Conservation (phyloP, 176 grass and related monocot species). For the Stipa capillata region DNA sequence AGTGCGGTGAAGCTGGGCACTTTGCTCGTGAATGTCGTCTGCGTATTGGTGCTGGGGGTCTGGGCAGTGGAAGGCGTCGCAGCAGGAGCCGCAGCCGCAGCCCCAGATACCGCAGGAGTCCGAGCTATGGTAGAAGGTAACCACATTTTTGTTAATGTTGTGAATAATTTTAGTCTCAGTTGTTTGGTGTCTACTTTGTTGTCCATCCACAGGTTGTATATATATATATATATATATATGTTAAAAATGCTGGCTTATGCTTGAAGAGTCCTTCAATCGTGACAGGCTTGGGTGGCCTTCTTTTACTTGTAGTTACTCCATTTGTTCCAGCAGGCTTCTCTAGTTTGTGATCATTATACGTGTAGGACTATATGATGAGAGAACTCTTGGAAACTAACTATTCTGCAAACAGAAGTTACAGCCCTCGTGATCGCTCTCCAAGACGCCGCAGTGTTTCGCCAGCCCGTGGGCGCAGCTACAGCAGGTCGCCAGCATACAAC, state of each 20-base stretch:
- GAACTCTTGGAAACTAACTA: slow-evolving; percentile 9
- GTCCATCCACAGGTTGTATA: background rate
- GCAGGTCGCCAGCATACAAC: slow-evolving; percentile 52
- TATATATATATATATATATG: background rate
- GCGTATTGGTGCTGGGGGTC: slow-evolving; percentile 75
- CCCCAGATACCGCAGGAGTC: slow-evolving; percentile 81
- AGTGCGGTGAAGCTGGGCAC: slow-evolving; percentile 92
- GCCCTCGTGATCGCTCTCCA: slow-evolving; percentile 78
- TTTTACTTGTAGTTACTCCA: background rate
- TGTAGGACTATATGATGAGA: background rate
- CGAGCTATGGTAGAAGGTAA: slow-evolving; percentile 93
- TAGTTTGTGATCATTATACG: background rate
- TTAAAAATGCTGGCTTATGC: background rate
- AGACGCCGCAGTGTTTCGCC: slow-evolving; percentile 67
- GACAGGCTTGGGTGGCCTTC: background rate
- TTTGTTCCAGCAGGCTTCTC: background rate
- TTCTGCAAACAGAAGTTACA: slow-evolving; percentile 63
- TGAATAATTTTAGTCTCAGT: background rate
- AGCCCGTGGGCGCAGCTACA: slow-evolving; percentile 50
- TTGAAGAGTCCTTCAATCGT: background rate
- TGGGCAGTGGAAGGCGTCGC: slow-evolving; percentile 76
- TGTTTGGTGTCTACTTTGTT: background rate
- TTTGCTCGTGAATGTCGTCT: slow-evolving; percentile 92
- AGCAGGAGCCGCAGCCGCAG: slow-evolving; percentile 73
- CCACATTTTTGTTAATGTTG: background rate